These are phyloP conservation scores for Mollisia scopiformis DNA, from an alignment of 2,329 filamentous ascomycete genomes.

Conservation along the genomic window DNA sequence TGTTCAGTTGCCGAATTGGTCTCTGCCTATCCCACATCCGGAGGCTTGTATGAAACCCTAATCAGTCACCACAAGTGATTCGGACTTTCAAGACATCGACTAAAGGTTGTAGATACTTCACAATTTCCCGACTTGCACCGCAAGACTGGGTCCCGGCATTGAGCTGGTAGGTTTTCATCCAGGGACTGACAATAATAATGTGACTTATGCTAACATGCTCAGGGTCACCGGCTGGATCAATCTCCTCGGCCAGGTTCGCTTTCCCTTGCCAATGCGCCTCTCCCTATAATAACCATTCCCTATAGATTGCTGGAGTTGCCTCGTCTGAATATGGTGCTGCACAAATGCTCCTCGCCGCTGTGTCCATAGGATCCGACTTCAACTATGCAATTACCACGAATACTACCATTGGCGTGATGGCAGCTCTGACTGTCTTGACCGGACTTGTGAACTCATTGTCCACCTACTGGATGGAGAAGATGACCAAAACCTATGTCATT, in stretches of 20 bases:
- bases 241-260: conserved; percentile 48
- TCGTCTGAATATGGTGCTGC: conserved; percentile 60
- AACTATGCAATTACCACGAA: conserved; percentile 48
- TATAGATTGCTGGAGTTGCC: conserved; percentile 46
- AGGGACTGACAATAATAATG: background rate
- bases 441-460: conserved; percentile 57
- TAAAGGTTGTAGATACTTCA: conserved; percentile 59
- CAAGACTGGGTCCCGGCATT: conserved; percentile 49
- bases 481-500: conserved; percentile 60
- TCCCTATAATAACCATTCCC: background rate
- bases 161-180: conserved; percentile 43
- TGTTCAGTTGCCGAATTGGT: conserved; percentile 58
- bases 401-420: conserved; percentile 58
- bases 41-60: conserved; percentile 41
- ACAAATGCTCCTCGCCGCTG: conserved; percentile 58
- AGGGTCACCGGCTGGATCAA: conserved; percentile 50
- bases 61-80: too few relatives aligned
- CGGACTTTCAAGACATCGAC: too few relatives aligned
- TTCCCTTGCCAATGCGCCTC: background rate
- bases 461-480: conserved; percentile 60
- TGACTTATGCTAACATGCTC: background rate
- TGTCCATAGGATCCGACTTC: conserved; percentile 53
- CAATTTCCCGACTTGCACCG: conserved; percentile 56
- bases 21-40: conserved; percentile 60
- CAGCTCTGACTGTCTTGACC: conserved; percentile 52